Percentiles rank a stretch among this genome's conserved stretches.
Conservation (phyloP, 805 yeast species). For the Cyberlindnera euphorbiiphila region DNA sequence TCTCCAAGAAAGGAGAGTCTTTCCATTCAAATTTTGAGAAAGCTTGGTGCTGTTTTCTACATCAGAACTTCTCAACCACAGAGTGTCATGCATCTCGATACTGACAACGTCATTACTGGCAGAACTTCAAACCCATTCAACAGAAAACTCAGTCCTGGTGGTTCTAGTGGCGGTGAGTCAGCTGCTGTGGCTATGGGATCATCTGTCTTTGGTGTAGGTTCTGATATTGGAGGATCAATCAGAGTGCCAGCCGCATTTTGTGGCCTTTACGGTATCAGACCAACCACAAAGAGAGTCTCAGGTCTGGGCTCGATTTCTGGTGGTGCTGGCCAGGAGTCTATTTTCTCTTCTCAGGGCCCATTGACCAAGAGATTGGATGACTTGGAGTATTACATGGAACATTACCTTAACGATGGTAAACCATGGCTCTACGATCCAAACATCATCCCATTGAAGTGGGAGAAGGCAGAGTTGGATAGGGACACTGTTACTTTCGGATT, state of each 20-base stretch:
- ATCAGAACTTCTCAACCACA: constrained; percentile 69
- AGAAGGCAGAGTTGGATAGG: constrained; percentile 29
- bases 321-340: constrained; percentile 45
- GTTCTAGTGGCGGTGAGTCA: constrained; percentile 73
- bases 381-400: constrained; percentile 62
- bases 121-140: constrained; percentile 58
- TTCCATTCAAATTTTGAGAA: constrained; percentile 39
- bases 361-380: constrained; percentile 61
- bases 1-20: constrained; percentile 43
- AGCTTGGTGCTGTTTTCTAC: constrained; percentile 48
- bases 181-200: constrained; percentile 55
- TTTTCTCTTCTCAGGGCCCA: constrained; percentile 69
- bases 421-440: constrained; percentile 55
- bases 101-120: constrained; percentile 57
- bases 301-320: constrained; percentile 27
- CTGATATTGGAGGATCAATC: constrained; percentile 71
- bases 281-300: constrained; percentile 48
- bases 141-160: constrained; percentile 57
- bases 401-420: constrained; percentile 47
- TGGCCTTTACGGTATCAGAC: constrained; percentile 58
- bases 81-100: constrained; percentile 65
- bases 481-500: constrained; percentile 54
- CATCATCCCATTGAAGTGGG: constrained; percentile 37
- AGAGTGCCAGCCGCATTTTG: constrained; percentile 65
- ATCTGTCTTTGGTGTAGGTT: constrained; percentile 60